Evolutionary conservation across 2,329 filamentous ascomycete genomes (phyloP).

Genomic region (Dryadomyces quercus-mongolicae): DNA sequence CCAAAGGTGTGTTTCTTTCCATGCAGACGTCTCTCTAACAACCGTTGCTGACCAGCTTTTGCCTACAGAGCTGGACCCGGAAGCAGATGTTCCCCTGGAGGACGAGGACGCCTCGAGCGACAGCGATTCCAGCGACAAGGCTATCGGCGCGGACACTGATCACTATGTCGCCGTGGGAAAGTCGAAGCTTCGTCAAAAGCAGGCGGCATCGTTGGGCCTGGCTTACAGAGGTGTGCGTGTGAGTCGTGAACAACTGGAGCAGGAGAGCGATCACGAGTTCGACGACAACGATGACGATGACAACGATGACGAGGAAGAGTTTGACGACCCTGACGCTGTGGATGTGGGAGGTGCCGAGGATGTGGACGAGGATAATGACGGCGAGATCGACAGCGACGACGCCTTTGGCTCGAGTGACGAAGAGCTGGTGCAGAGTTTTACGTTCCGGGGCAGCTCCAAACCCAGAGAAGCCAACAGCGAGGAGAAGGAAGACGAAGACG

Average conservation of each 20-base stretch:
- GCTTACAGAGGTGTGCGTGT: conserved; percentile 71
- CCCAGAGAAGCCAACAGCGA: conserved; percentile 23
- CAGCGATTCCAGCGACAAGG: conserved; percentile 37
- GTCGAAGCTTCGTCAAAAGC: conserved; percentile 69
- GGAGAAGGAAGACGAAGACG: conserved; percentile 21
- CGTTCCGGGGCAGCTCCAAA: conserved; percentile 46
- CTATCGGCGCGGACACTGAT: conserved; percentile 57
- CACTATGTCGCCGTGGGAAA: conserved; percentile 79
- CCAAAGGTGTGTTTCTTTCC: conserved; percentile 37
- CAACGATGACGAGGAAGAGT: conserved; percentile 27
- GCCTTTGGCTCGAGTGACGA: conserved; percentile 79
- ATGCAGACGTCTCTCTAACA: background rate
- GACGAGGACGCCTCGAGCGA: conserved; percentile 30
- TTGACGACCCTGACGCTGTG: conserved; percentile 42
- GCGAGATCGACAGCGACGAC: conserved; percentile 49
- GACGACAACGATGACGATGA: conserved; percentile 35
- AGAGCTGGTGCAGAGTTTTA: conserved; percentile 66
- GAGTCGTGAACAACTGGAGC: conserved; percentile 54
- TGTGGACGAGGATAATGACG: conserved; percentile 41
- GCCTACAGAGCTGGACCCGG: conserved; percentile 64
- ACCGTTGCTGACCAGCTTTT: background rate
- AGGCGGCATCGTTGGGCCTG: conserved; percentile 57
- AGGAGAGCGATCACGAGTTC: conserved; percentile 41
- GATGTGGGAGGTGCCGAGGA: conserved; percentile 39
- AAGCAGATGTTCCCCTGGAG: conserved; percentile 46